Percentiles rank a stretch among this genome's conserved stretches.
Conservation (phyloP, 306 rosid species). For the Pterocarpus santalinus region DNA sequence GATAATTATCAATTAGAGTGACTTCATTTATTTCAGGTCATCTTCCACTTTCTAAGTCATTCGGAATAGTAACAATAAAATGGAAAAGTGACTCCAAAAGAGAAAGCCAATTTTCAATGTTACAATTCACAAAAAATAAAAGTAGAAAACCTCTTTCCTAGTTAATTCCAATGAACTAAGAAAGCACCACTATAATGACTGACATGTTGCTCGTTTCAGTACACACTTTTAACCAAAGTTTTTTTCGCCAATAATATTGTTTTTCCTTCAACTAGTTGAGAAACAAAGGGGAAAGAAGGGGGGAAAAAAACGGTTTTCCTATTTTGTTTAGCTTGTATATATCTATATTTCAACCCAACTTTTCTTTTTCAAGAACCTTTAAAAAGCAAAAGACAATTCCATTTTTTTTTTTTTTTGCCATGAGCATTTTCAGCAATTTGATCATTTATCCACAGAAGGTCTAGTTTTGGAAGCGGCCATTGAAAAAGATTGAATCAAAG, state of each 20-base stretch:
- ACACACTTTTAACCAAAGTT: constrained; percentile 46
- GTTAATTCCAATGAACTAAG: constrained; percentile 45
- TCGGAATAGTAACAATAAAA: constrained; percentile 39
- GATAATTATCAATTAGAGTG: constrained; percentile 23
- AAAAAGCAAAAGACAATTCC: constrained; percentile 42
- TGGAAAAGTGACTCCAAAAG: constrained; percentile 37
- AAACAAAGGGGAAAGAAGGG: constrained; percentile 33
- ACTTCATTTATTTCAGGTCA: constrained; percentile 26
- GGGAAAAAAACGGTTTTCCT: constrained; percentile 8
- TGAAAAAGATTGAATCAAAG: constrained; percentile 17
- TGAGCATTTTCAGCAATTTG: constrained; percentile 22
- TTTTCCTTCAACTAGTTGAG: constrained; percentile 36
- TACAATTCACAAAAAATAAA: background rate
- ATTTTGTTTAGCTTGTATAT: constrained; percentile 26
- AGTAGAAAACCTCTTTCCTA: constrained; percentile 35
- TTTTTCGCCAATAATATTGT: constrained; percentile 4
- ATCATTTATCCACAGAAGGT: constrained; percentile 39
- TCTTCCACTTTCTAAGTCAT: constrained; percentile 39
- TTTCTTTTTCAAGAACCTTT: constrained; percentile 21
- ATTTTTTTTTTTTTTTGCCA: constrained; percentile 12
- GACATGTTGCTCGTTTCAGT: constrained; percentile 43
- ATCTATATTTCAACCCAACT: constrained; percentile 1
- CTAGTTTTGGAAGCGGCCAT: constrained; percentile 31
- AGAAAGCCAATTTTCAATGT: constrained; percentile 21
- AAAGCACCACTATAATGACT: constrained; percentile 45